Base-by-base conservation (phyloP, 495 filamentous ascomycete genomes). In the Podospora tetraspora region DNA sequence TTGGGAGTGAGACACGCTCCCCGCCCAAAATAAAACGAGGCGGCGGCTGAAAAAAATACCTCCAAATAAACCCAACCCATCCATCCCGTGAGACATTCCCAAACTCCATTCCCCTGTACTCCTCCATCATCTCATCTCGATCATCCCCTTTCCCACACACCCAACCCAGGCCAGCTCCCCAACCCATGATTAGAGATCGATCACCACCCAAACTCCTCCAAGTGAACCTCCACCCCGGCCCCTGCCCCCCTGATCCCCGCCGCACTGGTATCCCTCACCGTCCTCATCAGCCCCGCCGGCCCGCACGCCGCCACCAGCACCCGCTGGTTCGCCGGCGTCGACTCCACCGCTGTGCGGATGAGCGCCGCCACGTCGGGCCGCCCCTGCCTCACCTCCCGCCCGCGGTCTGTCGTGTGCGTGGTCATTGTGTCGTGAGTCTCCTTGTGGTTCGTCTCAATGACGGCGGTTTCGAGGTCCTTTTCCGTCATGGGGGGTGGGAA, bases 241-340 rank as follows among this genome's bases (percentile, higher is more conserved):
- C 85, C 84, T 13, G 79, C 77, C 3, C 80, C 72, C 0, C 73
- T 74, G 10, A 87, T 86, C 68, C 79, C 79, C 43, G 74, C 74
- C 21, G 84, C 84, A n/a, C 81, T 81, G 1, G 81, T 82, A 16
- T 85, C 79, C n/a, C 84, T 77, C 60, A 83, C 81, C 2, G 80
- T 75, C 19, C 74, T 75, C 74, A 84, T 84, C 63, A 87, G 69
- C 12, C 78, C 77, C 43, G 76, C 79, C 10, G 85, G 84, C 1
- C 84, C 84, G 70, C 85, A 87, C 10, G 79, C 84, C 19, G 80
- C 82, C 25, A 87, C 80, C 0, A 84, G 77, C 8, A 86, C 78
- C 32, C 81, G 75, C 69, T 83, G 75, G 61, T 80, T 73, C 11
- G 73, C 73, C 10, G 74, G 67, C n/a, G 78, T 76, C 2, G 76